Evolutionary conservation across 192 early-diverging fungal genomes (phyloP), one percentile per base, ranked within the genome.

Genomic region (Gigaspora rosea): DNA sequence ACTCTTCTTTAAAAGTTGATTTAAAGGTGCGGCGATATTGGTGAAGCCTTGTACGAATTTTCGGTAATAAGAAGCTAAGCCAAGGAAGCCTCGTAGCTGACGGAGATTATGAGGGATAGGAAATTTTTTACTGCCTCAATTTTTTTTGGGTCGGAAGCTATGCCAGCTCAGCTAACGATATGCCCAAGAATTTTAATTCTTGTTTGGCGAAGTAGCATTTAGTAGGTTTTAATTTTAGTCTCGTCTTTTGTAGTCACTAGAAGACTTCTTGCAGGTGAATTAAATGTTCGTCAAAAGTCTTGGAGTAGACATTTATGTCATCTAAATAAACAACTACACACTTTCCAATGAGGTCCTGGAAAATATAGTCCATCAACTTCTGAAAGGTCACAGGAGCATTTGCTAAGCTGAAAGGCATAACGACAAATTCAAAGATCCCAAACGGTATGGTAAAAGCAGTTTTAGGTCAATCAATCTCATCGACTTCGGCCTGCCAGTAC

Each of bases 251-350:
- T 13, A 71, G 11, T 59, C 1, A 3, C 77, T 57, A 11, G n/a
- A 80, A 71, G 7, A 73, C 36, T 48, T 51, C 16, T 8, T 46
- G 16, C 0, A 80, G 2, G 32, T 80, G 59, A 0, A 20, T 3
- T 0, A 27, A 8, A 49, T 85, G 82, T 36, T 81, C 67, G 0
- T 78, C 79, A 1, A 81, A 13, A 2, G 71, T 56, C 1, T n/a
- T 27, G 0, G 82, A 85, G 32, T 81, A 85, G 0, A 83, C 47
- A 2, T 78, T 22, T 2, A 83, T 78, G 16, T 85, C 79, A 46
- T 85, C 82, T 5, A 85, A 57, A 15, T 76, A 83, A 0, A 85
- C 74, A 18, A 79, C 58, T 0, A 76, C 64, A n/a, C 27, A 72
- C 0, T 48, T 47, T 3, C 63, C 67, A 13, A 79, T 61, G 0